Conservation (phyloP, 176 grass and related monocot genomes). For the Aegilops longissima region DNA sequence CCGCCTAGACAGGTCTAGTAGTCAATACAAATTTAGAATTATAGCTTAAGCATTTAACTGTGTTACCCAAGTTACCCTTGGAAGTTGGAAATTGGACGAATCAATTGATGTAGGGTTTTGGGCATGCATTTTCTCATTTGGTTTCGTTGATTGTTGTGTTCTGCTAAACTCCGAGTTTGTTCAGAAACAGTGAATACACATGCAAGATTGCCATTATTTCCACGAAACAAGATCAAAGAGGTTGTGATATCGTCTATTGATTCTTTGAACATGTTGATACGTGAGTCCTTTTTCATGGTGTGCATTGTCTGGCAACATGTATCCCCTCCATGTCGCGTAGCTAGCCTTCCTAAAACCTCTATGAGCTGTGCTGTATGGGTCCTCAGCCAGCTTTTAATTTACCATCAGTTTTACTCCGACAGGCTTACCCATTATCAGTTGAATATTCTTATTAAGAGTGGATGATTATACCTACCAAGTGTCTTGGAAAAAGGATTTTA, state of each 20-base stretch:
- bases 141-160: not conserved
- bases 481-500: not conserved
- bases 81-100: slow-evolving; percentile 13
- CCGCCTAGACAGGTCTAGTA: not conserved
- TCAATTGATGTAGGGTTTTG: not conserved
- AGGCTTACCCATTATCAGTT: not conserved
- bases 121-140: not conserved
- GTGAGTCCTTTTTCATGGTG: not conserved
- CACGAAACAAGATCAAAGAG: not conserved
- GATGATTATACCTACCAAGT: not conserved
- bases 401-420: not conserved
- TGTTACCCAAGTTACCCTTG: not conserved
- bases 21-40: not conserved
- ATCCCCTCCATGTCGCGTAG: not conserved
- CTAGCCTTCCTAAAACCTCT: not conserved
- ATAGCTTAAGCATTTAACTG: not conserved
- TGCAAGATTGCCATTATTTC: not conserved
- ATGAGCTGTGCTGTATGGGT: not conserved
- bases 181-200: not conserved
- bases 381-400: not conserved
- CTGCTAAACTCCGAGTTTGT: not conserved
- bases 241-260: not conserved
- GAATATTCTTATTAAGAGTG: not conserved
- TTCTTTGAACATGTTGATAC: not conserved
- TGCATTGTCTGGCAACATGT: not conserved